Evolutionary conservation across 495 filamentous ascomycete genomes (phyloP).

Genomic region (Glonium stellatum): DNA sequence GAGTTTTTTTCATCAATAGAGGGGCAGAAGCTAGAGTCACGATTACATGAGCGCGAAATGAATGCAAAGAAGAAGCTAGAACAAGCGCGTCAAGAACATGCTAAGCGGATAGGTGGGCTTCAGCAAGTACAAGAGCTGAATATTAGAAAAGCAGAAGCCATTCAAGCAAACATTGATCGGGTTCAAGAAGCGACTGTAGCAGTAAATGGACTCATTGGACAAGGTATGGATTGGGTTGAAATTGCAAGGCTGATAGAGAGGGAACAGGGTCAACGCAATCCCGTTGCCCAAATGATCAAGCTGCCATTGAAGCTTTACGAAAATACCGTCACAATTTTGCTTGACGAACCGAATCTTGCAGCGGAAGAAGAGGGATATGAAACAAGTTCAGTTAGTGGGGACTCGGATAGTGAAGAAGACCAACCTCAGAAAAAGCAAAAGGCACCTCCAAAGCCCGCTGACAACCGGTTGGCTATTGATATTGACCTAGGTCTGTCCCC

Average conservation of each 20-base stretch:
- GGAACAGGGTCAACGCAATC: constrained; percentile 72
- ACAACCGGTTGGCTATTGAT: constrained; percentile 61
- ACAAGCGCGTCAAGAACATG: constrained; percentile 70
- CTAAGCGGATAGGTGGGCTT: constrained; percentile 72
- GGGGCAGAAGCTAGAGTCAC: constrained; percentile 81
- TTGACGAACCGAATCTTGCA: constrained; percentile 62
- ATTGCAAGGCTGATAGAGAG: constrained; percentile 80
- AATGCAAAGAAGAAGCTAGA: constrained; percentile 77
- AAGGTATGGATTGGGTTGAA: constrained; percentile 96
- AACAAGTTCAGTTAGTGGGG: constrained; percentile 57
- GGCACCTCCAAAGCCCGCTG: constrained; percentile 34
- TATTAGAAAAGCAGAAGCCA: constrained; percentile 78
- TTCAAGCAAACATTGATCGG: constrained; percentile 79
- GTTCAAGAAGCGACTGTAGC: constrained; percentile 89
- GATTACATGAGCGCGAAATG: constrained; percentile 71
- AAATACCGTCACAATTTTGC: constrained; percentile 74
- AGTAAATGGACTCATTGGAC: constrained; percentile 77
- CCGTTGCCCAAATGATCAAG: constrained; percentile 80
- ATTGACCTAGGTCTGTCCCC: constrained; percentile 74
- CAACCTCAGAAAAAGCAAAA: constrained; percentile 35
- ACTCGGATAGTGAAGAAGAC: constrained; percentile 28
- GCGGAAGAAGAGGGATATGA: constrained; percentile 56
- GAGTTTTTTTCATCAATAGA: constrained; percentile 96
- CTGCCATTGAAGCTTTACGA: constrained; percentile 82
- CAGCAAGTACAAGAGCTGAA: constrained; percentile 75